A percentile compares a stretch with the other conserved stretches of the same genome.
These are phyloP conservation scores for Rhynchosporium secalis DNA, from an alignment of 2,329 filamentous ascomycete species.

Conservation along the genomic window DNA sequence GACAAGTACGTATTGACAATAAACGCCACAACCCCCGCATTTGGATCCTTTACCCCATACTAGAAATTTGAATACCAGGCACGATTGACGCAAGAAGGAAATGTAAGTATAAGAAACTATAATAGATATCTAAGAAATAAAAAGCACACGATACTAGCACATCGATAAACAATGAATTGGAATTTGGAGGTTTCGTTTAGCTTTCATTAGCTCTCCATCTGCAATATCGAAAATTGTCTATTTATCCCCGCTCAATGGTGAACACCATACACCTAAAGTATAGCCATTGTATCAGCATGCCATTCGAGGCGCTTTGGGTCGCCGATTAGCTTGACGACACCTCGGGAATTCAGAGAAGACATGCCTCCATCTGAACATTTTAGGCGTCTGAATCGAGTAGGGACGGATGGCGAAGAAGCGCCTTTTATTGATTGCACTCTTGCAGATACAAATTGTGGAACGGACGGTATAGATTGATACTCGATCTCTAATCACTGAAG, in stretches of 20 bases:
- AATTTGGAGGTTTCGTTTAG: too few relatives aligned
- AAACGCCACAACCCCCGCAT: too few relatives aligned
- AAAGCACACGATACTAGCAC: too few relatives aligned
- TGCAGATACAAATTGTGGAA: not conserved
- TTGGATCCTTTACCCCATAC: too few relatives aligned
- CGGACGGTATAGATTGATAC: not conserved
- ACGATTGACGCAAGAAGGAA: too few relatives aligned
- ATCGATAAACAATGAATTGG: not conserved
- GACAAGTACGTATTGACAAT: too few relatives aligned
- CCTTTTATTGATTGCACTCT: not conserved
- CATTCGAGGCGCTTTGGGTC: not conserved
- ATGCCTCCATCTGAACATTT: not conserved
- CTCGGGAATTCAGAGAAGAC: not conserved
- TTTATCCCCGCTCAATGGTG: not conserved
- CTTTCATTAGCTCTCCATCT: too few relatives aligned
- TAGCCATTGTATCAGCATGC: constrained; percentile 6
- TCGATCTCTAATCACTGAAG: not conserved
- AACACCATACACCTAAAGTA: not conserved
- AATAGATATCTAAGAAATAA: too few relatives aligned
- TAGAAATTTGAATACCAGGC: too few relatives aligned
- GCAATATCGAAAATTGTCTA: not conserved
- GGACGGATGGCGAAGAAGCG: constrained; percentile 5
- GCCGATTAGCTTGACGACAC: constrained; percentile 4
- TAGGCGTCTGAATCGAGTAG: not conserved
- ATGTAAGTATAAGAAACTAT: too few relatives aligned